A percentile compares a stretch with the other conserved stretches of the same genome.
Conservation (phyloP, 495 filamentous ascomycete genomes). For the Amniculicola lignicola region DNA sequence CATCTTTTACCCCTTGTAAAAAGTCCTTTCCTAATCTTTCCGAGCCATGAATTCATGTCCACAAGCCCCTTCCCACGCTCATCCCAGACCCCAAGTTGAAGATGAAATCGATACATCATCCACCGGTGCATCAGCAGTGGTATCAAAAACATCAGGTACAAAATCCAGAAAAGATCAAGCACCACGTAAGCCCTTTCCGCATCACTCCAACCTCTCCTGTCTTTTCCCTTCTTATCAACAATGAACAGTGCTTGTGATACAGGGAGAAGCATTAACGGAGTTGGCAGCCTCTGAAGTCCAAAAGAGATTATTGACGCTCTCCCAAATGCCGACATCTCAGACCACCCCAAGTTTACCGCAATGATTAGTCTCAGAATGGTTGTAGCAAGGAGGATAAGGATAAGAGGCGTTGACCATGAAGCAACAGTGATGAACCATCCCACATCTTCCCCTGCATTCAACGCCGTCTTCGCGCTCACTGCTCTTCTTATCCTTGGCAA, state of each 20-base stretch:
- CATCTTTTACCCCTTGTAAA: too few species aligned
- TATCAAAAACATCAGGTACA: not conserved
- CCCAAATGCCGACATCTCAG: not conserved
- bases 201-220: not conserved
- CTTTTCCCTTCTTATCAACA: not conserved
- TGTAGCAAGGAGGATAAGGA: not conserved
- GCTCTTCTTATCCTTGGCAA: too few species aligned
- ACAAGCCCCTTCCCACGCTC: too few species aligned
- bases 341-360: not conserved
- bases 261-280: not conserved
- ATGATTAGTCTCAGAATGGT: conserved; percentile 1
- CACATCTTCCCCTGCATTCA: not conserved
- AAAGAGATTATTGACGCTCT: not conserved
- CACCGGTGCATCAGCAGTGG: conserved; percentile 1
- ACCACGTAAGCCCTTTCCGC: conserved; percentile 1
- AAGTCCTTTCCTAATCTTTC: too few species aligned
- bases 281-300: not conserved
- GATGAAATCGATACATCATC: conserved; percentile 1
- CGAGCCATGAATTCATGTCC: too few species aligned
- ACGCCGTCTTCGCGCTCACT: not conserved
- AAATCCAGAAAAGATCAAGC: conserved; percentile 2
- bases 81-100: not conserved
- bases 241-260: conserved; percentile 4
- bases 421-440: not conserved
- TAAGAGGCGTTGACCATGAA: not conserved